Percentiles rank a stretch among this genome's conserved stretches.
phyloP scores from a whole-genome alignment of 768 basidiomycete species.

The Dacryopinax primogenitus region DNA sequence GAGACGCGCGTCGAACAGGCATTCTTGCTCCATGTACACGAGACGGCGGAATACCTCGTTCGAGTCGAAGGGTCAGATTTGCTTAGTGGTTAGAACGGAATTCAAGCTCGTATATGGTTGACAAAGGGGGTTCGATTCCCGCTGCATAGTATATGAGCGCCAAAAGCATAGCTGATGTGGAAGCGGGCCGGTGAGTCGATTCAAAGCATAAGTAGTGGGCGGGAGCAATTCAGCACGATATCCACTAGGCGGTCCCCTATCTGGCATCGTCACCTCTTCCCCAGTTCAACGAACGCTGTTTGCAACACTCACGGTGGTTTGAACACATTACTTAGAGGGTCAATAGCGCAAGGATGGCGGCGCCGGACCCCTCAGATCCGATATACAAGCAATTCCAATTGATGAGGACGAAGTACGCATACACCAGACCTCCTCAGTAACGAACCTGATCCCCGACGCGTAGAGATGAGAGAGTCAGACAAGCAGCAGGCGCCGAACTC shows the following conservation, averaged over 20 bases:
- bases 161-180: not conserved
- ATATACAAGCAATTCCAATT: conserved; percentile 4
- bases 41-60: no score
- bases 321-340: not conserved
- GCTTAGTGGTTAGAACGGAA: no score
- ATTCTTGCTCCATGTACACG: no score
- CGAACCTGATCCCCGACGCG: not conserved
- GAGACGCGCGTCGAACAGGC: no score
- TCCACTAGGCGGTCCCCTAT: not conserved
- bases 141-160: not conserved
- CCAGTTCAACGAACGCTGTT: not conserved
- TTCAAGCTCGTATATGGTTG: no score
- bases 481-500: conserved; percentile 2
- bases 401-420: conserved; percentile 3
- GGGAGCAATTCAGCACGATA: not conserved
- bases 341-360: conserved; percentile 6
- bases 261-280: not conserved
- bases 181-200: not conserved
- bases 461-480: conserved; percentile 5
- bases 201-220: not conserved
- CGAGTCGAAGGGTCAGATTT: no score
- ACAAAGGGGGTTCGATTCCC: no score
- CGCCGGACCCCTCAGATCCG: conserved; percentile 8
- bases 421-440: not conserved
- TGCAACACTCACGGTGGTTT: no score